phyloP scores from a whole-genome alignment of 345 rosid species.

The Sonneratia alba region DNA sequence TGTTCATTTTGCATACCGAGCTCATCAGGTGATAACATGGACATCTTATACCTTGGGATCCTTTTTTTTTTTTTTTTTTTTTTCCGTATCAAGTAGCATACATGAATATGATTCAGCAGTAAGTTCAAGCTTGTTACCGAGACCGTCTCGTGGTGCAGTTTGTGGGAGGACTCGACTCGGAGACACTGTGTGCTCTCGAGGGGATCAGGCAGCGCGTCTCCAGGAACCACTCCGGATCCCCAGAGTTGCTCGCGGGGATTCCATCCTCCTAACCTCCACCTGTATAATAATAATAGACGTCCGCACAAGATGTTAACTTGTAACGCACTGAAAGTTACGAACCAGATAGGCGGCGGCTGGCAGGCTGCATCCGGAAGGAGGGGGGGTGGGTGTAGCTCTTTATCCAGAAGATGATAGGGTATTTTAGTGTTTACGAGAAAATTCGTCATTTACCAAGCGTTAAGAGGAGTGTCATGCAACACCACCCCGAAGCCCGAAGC shows the following conservation, averaged over 20 bases:
- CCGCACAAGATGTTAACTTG: too few species aligned
- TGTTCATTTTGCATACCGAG: constrained; percentile 63
- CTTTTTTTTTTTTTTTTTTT: not conserved
- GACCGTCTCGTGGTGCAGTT: constrained; percentile 32
- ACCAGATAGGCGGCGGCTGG: not conserved
- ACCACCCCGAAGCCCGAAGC: not conserved
- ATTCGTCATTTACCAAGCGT: not conserved
- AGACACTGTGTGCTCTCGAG: constrained; percentile 71
- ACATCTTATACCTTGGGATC: not conserved
- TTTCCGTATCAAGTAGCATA: too few species aligned
- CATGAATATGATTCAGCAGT: not conserved
- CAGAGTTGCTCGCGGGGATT: constrained; percentile 41
- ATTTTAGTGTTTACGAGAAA: not conserved
- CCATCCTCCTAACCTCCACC: constrained; percentile 17
- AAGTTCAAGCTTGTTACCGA: not conserved
- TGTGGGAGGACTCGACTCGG: constrained; percentile 83
- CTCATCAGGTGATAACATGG: constrained; percentile 55
- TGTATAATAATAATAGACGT: not conserved
- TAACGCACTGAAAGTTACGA: too few species aligned
- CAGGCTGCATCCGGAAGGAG: too few species aligned
- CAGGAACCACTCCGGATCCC: constrained; percentile 33
- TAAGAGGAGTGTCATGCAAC: not conserved
- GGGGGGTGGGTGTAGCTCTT: not conserved
- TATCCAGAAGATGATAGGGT: not conserved
- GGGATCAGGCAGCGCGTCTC: constrained; percentile 69